phyloP scores from a whole-genome alignment of 1,284 basidiomycete species.

The Fomitopsis betulina region DNA sequence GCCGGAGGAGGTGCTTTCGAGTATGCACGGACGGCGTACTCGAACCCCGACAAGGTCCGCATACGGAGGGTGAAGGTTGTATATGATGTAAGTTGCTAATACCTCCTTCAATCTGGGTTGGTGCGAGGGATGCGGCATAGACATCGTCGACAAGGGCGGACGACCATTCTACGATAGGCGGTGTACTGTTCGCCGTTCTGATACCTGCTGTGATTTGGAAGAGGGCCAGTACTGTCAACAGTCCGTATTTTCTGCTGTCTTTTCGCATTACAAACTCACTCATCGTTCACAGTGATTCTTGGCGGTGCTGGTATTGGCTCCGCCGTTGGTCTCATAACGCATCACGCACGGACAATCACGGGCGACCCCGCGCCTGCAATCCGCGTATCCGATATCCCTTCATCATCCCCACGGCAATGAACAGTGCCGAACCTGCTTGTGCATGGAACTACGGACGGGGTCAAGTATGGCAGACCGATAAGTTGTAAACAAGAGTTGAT shows the following conservation, averaged over 20 bases:
- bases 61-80: conserved; percentile 35
- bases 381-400: conserved; percentile 26
- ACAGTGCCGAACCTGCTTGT: too few species aligned
- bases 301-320: conserved; percentile 69
- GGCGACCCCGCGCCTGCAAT: conserved; percentile 44
- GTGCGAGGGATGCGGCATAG: conserved; percentile 29
- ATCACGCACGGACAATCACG: conserved; percentile 44
- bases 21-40: conserved; percentile 39
- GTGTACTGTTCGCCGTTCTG: conserved; percentile 53
- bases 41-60: conserved; percentile 34
- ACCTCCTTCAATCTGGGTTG: neutral
- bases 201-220: conserved; percentile 69
- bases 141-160: conserved; percentile 51
- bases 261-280: neutral
- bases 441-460: neutral
- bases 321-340: conserved; percentile 50
- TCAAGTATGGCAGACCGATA: too few species aligned
- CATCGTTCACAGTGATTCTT: conserved; percentile 45
- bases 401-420: too few species aligned
- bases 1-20: conserved; percentile 40
- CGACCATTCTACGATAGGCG: conserved; percentile 69
- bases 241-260: conserved; percentile 27
- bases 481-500: too few species aligned
- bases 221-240: conserved; percentile 47
- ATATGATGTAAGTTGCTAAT: conserved; percentile 47